phyloP scores from a whole-genome alignment of 768 basidiomycete genomes.

The Pleurotus pulmonarius region DNA sequence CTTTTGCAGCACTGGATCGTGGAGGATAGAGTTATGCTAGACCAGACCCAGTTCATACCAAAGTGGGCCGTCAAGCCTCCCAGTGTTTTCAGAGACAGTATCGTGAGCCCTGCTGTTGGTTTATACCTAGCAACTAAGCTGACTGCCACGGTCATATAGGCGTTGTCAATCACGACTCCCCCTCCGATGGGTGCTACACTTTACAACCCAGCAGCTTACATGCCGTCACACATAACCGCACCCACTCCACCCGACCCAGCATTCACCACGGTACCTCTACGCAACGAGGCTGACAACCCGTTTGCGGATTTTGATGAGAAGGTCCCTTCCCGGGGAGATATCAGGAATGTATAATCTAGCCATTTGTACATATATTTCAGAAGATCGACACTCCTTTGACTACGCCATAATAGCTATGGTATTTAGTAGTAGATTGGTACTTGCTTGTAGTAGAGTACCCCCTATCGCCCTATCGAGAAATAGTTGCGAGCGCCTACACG shows the following conservation, averaged over 20 bases:
- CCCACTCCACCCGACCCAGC: slow-evolving; percentile 27
- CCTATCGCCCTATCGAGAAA: no score
- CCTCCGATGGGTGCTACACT: slow-evolving; percentile 20
- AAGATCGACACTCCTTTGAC: no score
- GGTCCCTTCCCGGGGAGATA: slow-evolving; percentile 38
- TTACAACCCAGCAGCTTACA: slow-evolving; percentile 38
- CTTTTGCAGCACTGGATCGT: slow-evolving; percentile 36
- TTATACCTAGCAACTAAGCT: neutral
- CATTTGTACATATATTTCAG: neutral
- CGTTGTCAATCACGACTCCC: slow-evolving; percentile 36
- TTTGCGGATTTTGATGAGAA: slow-evolving; percentile 29
- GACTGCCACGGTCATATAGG: slow-evolving; percentile 19
- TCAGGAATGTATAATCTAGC: slow-evolving; percentile 18
- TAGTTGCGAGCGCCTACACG: no score
- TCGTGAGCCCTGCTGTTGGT: slow-evolving; percentile 23
- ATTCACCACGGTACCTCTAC: slow-evolving; percentile 23
- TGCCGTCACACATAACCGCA: slow-evolving; percentile 42
- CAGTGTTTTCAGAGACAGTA: slow-evolving; percentile 29
- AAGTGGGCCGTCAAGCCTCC: slow-evolving; percentile 40
- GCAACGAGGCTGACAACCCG: slow-evolving; percentile 22
- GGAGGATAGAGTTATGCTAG: slow-evolving; percentile 25
- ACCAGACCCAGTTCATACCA: slow-evolving; percentile 24
- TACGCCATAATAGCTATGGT: no score
- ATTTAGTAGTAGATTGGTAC: no score
- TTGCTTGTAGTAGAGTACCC: no score